Conservation (phyloP, 768 basidiomycete species). For the Lepiota brunneoincarnata region DNA sequence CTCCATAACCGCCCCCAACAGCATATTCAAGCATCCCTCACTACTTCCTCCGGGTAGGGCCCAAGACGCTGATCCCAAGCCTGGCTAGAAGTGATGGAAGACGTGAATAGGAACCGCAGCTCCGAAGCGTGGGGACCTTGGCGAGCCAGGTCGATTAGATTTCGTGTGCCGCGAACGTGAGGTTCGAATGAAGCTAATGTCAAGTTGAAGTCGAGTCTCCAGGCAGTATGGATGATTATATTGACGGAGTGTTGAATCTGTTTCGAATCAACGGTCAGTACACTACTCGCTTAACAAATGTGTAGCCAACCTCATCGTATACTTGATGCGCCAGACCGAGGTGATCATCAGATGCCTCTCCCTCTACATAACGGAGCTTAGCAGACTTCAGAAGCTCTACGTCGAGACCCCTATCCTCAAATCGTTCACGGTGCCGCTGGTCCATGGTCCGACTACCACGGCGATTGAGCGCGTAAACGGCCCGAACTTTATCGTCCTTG, state of each 20-base stretch:
- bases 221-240: slow-evolving; percentile 40
- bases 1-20: slow-evolving; percentile 33
- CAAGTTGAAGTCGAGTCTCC: slow-evolving; percentile 46
- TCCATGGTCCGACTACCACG: slow-evolving; percentile 2
- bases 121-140: slow-evolving; percentile 20
- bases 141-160: slow-evolving; percentile 40
- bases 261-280: slow-evolving; percentile 11
- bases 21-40: slow-evolving; percentile 23
- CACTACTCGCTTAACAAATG: neutral
- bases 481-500: slow-evolving; percentile 16
- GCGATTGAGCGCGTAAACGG: slow-evolving; percentile 33
- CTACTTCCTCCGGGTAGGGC: slow-evolving; percentile 25
- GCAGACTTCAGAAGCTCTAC: slow-evolving; percentile 19
- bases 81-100: slow-evolving; percentile 34
- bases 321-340: slow-evolving; percentile 26
- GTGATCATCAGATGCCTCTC: slow-evolving; percentile 22
- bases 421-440: slow-evolving; percentile 24
- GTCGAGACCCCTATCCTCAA: slow-evolving; percentile 29
- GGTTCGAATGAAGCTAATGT: slow-evolving; percentile 48
- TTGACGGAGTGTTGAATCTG: slow-evolving; percentile 32
- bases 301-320: slow-evolving; percentile 20
- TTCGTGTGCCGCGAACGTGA: slow-evolving; percentile 43
- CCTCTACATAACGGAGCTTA: slow-evolving; percentile 33
- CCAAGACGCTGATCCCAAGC: slow-evolving; percentile 27
- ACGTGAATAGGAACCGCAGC: slow-evolving; percentile 37